Conservation (phyloP, 768 basidiomycete species). For the Termitomyces titanicus region DNA sequence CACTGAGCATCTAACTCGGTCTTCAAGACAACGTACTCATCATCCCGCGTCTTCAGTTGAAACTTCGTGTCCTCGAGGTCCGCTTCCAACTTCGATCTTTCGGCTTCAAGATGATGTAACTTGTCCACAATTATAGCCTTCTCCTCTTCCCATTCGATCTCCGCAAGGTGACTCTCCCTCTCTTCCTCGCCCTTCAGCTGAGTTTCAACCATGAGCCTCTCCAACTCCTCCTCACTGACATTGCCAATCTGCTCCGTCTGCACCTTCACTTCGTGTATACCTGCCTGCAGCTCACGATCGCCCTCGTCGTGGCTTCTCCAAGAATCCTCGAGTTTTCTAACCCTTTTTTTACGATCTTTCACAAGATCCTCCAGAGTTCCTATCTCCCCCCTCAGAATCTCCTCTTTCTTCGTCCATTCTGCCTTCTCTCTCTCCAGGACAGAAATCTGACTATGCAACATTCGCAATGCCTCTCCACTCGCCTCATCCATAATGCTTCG, state of each 20-base stretch:
- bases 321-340: slow-evolving; percentile 40
- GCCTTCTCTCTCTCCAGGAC: slow-evolving; percentile 67
- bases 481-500: slow-evolving; percentile 83
- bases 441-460: slow-evolving; percentile 76
- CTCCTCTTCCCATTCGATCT: slow-evolving; percentile 50
- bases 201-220: slow-evolving; percentile 34
- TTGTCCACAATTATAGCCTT: slow-evolving; percentile 39
- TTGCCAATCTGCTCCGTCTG: slow-evolving; percentile 59
- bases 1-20: slow-evolving; percentile 70
- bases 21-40: slow-evolving; percentile 48
- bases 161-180: slow-evolving; percentile 32
- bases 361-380: slow-evolving; percentile 45
- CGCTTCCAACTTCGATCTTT: slow-evolving; percentile 39
- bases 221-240: slow-evolving; percentile 41
- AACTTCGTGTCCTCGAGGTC: slow-evolving; percentile 39
- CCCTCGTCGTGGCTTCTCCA: slow-evolving; percentile 47
- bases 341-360: slow-evolving; percentile 40
- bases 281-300: slow-evolving; percentile 49
- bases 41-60: slow-evolving; percentile 37
- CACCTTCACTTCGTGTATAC: slow-evolving; percentile 52
- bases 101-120: slow-evolving; percentile 38
- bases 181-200: slow-evolving; percentile 39
- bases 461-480: slow-evolving; percentile 72
- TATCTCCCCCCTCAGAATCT: slow-evolving; percentile 40
- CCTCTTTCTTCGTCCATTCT: slow-evolving; percentile 42